These are phyloP conservation scores for Coccomyxa sp. DNA, from an alignment of 139 green algal genomes.

Conservation along the genomic window DNA sequence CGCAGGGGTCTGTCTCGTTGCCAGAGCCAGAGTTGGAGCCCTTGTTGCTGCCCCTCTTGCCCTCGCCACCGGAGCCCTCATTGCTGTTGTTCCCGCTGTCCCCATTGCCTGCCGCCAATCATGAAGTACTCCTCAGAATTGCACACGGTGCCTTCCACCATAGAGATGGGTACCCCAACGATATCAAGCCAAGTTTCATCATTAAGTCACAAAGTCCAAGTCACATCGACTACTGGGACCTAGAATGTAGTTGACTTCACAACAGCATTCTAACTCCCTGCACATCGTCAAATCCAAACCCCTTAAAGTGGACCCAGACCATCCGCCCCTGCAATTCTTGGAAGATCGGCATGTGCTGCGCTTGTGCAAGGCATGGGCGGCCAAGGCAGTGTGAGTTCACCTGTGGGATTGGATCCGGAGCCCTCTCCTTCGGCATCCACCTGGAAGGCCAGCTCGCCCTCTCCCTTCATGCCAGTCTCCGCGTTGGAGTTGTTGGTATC, in stretches of 20 bases:
- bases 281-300: not conserved
- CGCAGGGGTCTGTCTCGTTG: not conserved
- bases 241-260: too few species aligned
- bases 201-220: too few species aligned
- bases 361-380: not conserved
- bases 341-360: not conserved
- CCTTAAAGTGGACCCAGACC: too few species aligned
- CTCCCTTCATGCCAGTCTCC: not conserved
- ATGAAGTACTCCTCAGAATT: too few species aligned
- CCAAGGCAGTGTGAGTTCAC: not conserved
- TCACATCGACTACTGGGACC: too few species aligned
- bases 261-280: not conserved
- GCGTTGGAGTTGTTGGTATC: not conserved
- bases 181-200: too few species aligned
- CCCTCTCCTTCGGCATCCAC: conserved; percentile 1
- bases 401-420: not conserved
- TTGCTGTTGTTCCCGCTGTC: not conserved
- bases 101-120: not conserved
- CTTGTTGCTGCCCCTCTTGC: not conserved
- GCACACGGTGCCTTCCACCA: too few species aligned
- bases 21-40: not conserved
- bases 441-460: not conserved
- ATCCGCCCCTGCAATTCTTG: too few species aligned
- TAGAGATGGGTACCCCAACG: too few species aligned
- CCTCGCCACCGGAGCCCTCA: not conserved